Evolutionary conservation across 2,329 filamentous ascomycete genomes (phyloP).

Genomic region (Talaromyces rugulosus): DNA sequence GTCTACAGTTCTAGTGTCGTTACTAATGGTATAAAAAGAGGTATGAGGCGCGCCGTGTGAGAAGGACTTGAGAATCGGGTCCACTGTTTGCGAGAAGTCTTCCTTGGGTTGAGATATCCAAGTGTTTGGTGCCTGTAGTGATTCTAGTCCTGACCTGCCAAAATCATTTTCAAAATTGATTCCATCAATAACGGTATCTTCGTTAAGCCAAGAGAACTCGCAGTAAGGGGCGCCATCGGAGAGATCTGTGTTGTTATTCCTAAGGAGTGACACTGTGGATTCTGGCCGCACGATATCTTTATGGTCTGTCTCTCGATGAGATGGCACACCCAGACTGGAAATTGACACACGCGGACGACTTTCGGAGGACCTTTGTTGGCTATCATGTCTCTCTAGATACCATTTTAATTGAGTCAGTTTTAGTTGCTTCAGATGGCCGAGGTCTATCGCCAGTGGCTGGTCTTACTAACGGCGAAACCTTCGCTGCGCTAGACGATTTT

Average conservation of each 20-base stretch:
- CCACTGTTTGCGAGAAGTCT: not conserved
- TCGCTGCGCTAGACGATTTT: not conserved
- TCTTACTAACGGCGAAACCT: constrained; percentile 1
- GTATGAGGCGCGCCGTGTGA: not conserved
- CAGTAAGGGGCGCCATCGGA: not conserved
- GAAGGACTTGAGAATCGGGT: not conserved
- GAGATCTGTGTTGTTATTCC: not conserved
- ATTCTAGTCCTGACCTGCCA: not conserved
- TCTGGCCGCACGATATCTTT: not conserved
- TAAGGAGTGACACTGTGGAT: not conserved
- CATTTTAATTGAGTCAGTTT: not conserved
- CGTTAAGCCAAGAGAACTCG: not conserved
- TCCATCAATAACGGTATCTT: not conserved
- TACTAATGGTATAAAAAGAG: not conserved
- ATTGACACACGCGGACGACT: not conserved
- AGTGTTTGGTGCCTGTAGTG: not conserved
- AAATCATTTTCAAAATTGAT: not conserved
- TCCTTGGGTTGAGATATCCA: not conserved
- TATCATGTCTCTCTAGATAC: not conserved
- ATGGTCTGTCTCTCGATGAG: not conserved
- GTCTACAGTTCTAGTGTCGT: not conserved
- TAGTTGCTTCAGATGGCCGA: not conserved
- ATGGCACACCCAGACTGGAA: not conserved
- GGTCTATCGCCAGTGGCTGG: not conserved
- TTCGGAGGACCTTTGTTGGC: not conserved